A percentile compares a stretch with the other conserved stretches of the same genome.
These are phyloP conservation scores for Sedum album DNA, from an alignment of 164 flowering plant species.

Conservation along the genomic window DNA sequence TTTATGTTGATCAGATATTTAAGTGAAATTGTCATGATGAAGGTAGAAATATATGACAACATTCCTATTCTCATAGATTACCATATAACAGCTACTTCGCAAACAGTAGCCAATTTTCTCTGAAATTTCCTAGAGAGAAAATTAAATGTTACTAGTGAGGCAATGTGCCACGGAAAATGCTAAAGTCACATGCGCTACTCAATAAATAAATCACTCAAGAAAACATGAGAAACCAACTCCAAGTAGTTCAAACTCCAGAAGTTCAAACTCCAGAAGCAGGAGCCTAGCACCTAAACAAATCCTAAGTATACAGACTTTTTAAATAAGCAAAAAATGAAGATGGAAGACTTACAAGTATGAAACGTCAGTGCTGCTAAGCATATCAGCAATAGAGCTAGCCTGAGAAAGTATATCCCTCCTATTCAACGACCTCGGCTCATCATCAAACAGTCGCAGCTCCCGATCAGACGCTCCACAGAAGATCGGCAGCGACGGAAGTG, in stretches of 20 bases:
- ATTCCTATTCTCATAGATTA: background rate
- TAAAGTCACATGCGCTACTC: background rate
- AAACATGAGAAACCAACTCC: background rate
- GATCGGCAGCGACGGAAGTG: constrained; percentile 76
- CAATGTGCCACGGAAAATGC: background rate
- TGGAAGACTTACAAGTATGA: constrained; percentile 66
- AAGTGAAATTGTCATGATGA: no score
- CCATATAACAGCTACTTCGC: background rate
- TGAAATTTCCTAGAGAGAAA: background rate
- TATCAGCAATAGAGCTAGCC: constrained; percentile 62
- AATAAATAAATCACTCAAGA: background rate
- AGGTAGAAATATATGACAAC: background rate
- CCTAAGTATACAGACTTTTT: no score
- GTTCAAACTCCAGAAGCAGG: background rate
- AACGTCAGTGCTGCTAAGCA: constrained; percentile 69
- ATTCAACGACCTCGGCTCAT: constrained; percentile 36
- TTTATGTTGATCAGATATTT: no score
- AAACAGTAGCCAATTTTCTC: no score
- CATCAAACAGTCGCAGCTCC: constrained; percentile 59
- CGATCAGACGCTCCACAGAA: constrained; percentile 75
- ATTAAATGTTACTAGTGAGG: background rate
- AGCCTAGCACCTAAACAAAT: background rate
- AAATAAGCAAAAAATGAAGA: background rate
- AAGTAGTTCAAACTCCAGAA: background rate
- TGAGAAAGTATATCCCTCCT: constrained; percentile 54